Percentiles rank a stretch among this genome's conserved stretches.
These are phyloP conservation scores for Pseudogymnoascus sp. DNA, from an alignment of 2,329 filamentous ascomycete genomes.

Conservation along the genomic window DNA sequence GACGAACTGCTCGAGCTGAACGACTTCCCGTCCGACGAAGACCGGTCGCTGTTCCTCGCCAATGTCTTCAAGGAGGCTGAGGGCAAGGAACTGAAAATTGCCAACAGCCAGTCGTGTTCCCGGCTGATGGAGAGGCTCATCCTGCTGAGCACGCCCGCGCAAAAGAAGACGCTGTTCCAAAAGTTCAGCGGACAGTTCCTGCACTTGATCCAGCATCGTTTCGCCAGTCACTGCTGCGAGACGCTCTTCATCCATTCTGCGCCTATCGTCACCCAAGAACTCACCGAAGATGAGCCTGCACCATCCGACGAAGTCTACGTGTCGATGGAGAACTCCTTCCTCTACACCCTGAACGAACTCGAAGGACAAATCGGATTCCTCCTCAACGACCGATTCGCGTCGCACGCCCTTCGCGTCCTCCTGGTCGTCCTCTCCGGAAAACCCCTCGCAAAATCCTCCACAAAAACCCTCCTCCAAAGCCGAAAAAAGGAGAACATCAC, in stretches of 20 bases:
- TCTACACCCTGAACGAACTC: constrained; percentile 78
- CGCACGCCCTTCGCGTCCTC: constrained; percentile 79
- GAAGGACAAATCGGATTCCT: constrained; percentile 75
- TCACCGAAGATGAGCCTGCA: constrained; percentile 40
- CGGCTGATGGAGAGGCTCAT: constrained; percentile 88
- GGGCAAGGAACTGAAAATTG: constrained; percentile 92
- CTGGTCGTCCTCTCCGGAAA: constrained; percentile 78
- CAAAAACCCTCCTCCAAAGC: constrained; percentile 73
- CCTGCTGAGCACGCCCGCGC: constrained; percentile 63
- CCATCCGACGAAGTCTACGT: constrained; percentile 36
- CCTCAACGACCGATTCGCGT: constrained; percentile 81
- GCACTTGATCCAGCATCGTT: constrained; percentile 85
- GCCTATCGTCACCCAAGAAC: constrained; percentile 66
- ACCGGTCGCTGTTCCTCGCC: constrained; percentile 61
- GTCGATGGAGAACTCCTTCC: constrained; percentile 77
- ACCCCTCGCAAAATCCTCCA: constrained; percentile 61
- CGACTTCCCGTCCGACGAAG: constrained; percentile 70
- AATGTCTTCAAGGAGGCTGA: constrained; percentile 80
- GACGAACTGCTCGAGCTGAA: constrained; percentile 87
- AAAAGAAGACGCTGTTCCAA: constrained; percentile 80
- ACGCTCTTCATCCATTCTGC: constrained; percentile 80
- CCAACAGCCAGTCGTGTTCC: constrained; percentile 91
- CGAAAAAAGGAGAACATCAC: constrained; percentile 82
- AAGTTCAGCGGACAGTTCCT: constrained; percentile 82
- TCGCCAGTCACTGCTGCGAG: constrained; percentile 95